These are phyloP conservation scores for Fusarium sterilihyphosum DNA, from an alignment of 2,329 filamentous ascomycete genomes.

Conservation along the genomic window DNA sequence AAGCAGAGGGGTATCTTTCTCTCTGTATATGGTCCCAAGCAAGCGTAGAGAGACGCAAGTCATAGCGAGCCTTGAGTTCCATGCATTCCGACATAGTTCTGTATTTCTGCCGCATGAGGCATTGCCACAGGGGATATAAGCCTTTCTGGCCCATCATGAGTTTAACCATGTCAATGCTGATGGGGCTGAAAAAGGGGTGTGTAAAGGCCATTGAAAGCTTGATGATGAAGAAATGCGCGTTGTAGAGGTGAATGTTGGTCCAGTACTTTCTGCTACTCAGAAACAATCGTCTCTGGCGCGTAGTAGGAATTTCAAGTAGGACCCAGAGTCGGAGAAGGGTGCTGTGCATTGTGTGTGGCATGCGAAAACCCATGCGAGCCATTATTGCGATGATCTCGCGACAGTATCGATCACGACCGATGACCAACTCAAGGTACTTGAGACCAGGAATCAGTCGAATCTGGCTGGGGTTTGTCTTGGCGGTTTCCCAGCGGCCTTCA, in stretches of 20 bases:
- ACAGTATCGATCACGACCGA: conserved; percentile 65
- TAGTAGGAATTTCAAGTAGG: conserved; percentile 73
- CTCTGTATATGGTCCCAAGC: conserved; percentile 35
- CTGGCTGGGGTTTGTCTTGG: conserved; percentile 29
- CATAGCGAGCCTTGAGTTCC: conserved; percentile 67
- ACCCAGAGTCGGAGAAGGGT: conserved; percentile 77
- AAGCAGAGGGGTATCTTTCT: conserved; percentile 46
- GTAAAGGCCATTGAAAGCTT: conserved; percentile 78
- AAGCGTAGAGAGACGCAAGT: conserved; percentile 55
- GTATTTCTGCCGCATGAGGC: conserved; percentile 67
- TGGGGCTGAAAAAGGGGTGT: conserved; percentile 67
- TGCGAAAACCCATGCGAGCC: conserved; percentile 64
- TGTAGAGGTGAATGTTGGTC: conserved; percentile 68
- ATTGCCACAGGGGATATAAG: conserved; percentile 65
- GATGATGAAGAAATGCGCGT: conserved; percentile 71
- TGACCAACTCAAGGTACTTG: conserved; percentile 74
- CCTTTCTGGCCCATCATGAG: conserved; percentile 69
- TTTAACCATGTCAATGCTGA: conserved; percentile 60
- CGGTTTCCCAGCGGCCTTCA: conserved; percentile 4
- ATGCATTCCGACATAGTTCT: conserved; percentile 61
- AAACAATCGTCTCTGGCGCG: conserved; percentile 61
- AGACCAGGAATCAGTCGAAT: conserved; percentile 69
- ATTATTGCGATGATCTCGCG: conserved; percentile 72
- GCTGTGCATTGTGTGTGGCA: conserved; percentile 58
- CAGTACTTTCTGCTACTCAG: conserved; percentile 65